Base-by-base conservation (phyloP, 2,329 filamentous ascomycete genomes). In the Lecanicillium sp. region DNA sequence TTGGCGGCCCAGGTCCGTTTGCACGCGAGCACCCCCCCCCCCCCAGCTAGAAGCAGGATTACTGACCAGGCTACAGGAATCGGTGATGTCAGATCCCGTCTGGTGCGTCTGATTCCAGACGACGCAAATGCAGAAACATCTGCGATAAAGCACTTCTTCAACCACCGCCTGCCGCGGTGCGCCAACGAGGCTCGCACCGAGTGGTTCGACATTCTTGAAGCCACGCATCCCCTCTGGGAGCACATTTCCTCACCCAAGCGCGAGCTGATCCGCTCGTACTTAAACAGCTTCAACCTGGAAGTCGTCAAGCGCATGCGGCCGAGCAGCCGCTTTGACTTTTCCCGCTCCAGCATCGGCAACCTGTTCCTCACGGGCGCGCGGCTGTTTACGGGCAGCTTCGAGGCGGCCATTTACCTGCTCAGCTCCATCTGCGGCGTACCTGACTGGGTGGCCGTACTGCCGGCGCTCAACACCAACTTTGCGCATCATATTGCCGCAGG, bases 381-480 rank as follows among this genome's bases (percentile, higher is more conserved):
- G 2, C 73, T 97, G 10, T 96, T 96, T 63, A 88, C 87, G 1
- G 90, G 90, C 22, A 90, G 84, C 42, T 90, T 97, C 48, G 92
- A 97, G 59, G 85, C 84, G 6, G 87, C 87, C 30, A 92, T 97
- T 45, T 95, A 95, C 56, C 75, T 97, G 3, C 73, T 97, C 4
- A 84, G 84, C 36, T 84, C 82, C 49, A 86, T 96, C 46, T 94
- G 89, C 54, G 79, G 78, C n/a, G 84, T 97, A 1, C 84, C 87
- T 0, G 72, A 77, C 10, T 72, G 79, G 37, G 79, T 92, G 5
- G 74, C 79, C 0, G 87, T 96, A 1, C 77, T 97, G 13, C 92
- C 90, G 0, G 87, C 86, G 4, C 86, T 97, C 50, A 94, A 95
- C 66, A 88, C 84, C 46, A 97, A 95, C 59, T 96, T 96, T 65